Evolutionary conservation across 371 early-diverging fungal species (phyloP).

Genomic region (Capillidium rhysosporum): DNA sequence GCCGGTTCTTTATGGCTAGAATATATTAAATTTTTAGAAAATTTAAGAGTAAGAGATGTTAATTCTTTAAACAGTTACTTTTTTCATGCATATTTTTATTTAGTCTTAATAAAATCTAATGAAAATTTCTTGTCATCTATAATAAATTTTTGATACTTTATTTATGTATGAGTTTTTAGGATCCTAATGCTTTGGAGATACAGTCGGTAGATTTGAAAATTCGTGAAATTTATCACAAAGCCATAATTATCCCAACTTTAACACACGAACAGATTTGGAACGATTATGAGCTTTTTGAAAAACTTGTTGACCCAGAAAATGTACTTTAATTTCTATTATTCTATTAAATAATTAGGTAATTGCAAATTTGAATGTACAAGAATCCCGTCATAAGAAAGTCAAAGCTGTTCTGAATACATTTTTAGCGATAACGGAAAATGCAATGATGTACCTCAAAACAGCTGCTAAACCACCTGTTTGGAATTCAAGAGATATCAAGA

Average conservation of each 20-base stretch:
- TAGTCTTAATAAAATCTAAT: neutral
- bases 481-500: conserved; percentile 44
- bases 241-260: conserved; percentile 60
- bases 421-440: conserved; percentile 37
- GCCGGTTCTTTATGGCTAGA: conserved; percentile 79
- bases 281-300: conserved; percentile 87
- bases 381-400: conserved; percentile 81
- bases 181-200: conserved; percentile 64
- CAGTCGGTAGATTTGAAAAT: conserved; percentile 72
- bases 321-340: conserved; percentile 16
- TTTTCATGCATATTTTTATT: neutral
- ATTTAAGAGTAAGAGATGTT: conserved; percentile 41
- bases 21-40: conserved; percentile 62
- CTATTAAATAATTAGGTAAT: conserved; percentile 34
- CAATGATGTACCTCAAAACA: conserved; percentile 29
- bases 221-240: conserved; percentile 68
- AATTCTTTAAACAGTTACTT: neutral
- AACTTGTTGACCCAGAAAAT: conserved; percentile 56
- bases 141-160: conserved; percentile 1
- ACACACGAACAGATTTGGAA: conserved; percentile 87
- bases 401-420: conserved; percentile 68
- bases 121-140: neutral
- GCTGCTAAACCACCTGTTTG: conserved; percentile 62
- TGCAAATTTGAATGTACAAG: conserved; percentile 61
- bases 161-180: conserved; percentile 16